phyloP scores from a whole-genome alignment of 106 monocot genomes.

The Ottelia alismoides region DNA sequence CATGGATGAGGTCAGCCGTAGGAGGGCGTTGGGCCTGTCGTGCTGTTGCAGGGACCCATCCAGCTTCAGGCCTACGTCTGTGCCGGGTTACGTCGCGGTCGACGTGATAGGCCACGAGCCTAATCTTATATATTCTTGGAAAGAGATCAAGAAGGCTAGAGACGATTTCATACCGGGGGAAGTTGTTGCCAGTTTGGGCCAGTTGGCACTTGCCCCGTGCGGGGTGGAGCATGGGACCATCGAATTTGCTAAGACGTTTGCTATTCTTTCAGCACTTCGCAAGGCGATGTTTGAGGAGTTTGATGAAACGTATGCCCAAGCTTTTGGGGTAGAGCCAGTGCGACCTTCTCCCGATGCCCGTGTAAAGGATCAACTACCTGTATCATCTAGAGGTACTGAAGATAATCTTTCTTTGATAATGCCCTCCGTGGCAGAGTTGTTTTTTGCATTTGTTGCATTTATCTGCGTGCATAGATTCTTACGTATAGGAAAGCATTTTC shows the following conservation, averaged over 20 bases:
- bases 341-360: conserved; percentile 15
- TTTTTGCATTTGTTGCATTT: no score
- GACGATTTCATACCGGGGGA: conserved; percentile 31
- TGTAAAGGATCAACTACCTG: conserved; percentile 9
- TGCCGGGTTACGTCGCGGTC: conserved; percentile 36
- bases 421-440: no score
- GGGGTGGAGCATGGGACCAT: conserved; percentile 4
- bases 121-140: conserved; percentile 38
- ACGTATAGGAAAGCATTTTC: no score
- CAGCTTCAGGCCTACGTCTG: conserved; percentile 31
- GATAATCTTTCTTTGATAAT: no score
- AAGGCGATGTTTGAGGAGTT: conserved; percentile 43
- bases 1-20: conserved; percentile 41
- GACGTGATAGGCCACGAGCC: conserved; percentile 59
- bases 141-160: conserved; percentile 43
- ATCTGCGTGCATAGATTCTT: no score
- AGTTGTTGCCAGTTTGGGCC: conserved; percentile 21
- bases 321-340: conserved; percentile 42
- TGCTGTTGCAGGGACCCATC: conserved; percentile 42
- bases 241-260: conserved; percentile 17
- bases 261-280: conserved; percentile 29
- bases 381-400: conserved; percentile 56
- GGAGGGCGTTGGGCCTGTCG: conserved; percentile 45
- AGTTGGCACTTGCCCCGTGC: conserved; percentile 20
- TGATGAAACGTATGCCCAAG: conserved; percentile 54